A percentile compares a stretch with the other conserved stretches of the same genome.
phyloP scores from a whole-genome alignment of 441 rosid species.

The Isatis lusitanica region DNA sequence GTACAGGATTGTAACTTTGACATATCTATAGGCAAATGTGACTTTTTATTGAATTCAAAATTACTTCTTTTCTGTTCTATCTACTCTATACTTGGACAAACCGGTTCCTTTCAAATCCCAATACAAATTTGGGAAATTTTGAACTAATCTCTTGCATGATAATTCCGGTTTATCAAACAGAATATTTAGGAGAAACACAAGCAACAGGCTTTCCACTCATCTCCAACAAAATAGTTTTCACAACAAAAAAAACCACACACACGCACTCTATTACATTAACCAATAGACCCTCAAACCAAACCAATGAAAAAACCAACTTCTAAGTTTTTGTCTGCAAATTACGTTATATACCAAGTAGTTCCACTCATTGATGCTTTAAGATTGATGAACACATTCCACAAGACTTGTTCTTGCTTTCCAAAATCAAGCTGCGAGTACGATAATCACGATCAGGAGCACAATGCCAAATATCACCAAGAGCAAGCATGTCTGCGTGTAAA shows the following conservation, averaged over 20 bases:
- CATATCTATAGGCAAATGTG: not conserved
- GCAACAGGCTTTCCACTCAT: conserved; percentile 15
- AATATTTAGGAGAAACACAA: conserved; percentile 4
- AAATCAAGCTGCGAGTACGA: conserved; percentile 74
- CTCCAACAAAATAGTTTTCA: conserved; percentile 29
- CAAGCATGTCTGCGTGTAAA: conserved; percentile 74
- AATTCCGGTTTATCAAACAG: not conserved
- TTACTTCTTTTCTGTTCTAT: no score
- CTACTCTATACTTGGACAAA: not conserved
- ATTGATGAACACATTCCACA: conserved; percentile 37
- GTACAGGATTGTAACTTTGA: not conserved
- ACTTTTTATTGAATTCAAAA: not conserved
- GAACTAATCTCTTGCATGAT: conserved; percentile 16
- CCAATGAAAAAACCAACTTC: conserved; percentile 21
- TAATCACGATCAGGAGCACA: conserved; percentile 81
- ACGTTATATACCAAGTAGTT: conserved; percentile 32
- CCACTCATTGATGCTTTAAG: conserved; percentile 65
- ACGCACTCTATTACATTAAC: conserved; percentile 8
- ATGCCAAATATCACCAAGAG: conserved; percentile 95
- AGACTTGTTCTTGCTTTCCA: conserved; percentile 57
- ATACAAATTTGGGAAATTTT: not conserved
- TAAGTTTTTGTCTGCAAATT: conserved; percentile 18
- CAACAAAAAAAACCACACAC: conserved; percentile 17
- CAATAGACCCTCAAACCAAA: conserved; percentile 14
- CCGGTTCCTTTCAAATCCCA: not conserved